Base-by-base conservation (phyloP, 2,329 filamentous ascomycete genomes). In the Shiraia sp. region DNA sequence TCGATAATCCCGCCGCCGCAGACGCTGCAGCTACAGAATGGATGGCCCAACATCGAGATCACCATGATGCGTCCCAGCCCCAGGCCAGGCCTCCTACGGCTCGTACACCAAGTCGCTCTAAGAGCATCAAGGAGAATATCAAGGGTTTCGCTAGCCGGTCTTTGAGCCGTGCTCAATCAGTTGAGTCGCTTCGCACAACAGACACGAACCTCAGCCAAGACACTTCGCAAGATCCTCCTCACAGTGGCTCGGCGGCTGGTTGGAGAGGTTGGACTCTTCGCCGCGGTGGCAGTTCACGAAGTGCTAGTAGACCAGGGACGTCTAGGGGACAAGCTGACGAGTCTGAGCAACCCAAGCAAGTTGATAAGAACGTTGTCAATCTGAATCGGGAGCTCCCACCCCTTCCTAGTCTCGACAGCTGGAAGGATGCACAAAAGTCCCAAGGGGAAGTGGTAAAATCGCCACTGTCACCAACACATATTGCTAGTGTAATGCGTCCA, bases 311-410 rank as follows among this genome's bases (percentile, higher is more conserved):
- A 27, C 63, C 66, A 28, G 55, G 49, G 9, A 64, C 60, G 3
- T 63, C 53, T 10, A 58, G 53, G 33, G 65, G 60, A 22, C 57
- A 57, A 13, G 42, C 51, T 15, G 55, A 50, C 13, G 55, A 60
- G 14, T 9, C 29, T 10, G 62, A 65, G 15, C 48, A 47, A 17
- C 36, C 53, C 10, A 63, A 53, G 39, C 68, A 66, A 37, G 34
- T 53, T 2, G 63, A 66, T 19, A 33, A 42, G 7, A 31, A 35
- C 10, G 26, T 31, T 2, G 42, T 75, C 42, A 70, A 77, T 38
- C 60, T 77, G 23, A 77, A 77, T 51, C 59, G 74, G 40, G 72
- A 76, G 43, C 55, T 77, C 16, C 75, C 75, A 24, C 74, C 74
- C 3, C 48, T 77, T 9, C 75, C 75, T 6, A 69, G 73, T 33